Evolutionary conservation across 352 stramenopile species (phyloP).

Genomic region (Globisporangium mamillatum): DNA sequence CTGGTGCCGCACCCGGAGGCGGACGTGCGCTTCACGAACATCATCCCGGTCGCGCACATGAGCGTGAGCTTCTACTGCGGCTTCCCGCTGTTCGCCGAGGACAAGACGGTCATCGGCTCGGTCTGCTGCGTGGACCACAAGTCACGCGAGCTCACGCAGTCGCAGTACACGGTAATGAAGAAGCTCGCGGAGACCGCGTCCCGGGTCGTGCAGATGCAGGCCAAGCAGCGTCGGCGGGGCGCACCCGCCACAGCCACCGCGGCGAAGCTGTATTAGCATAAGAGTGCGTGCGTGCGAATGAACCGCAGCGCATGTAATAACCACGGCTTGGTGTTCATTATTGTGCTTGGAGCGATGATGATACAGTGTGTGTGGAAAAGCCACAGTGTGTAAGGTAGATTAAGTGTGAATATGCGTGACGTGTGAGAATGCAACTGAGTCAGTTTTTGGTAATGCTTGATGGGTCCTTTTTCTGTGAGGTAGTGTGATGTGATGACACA

Average conservation of each 20-base stretch:
- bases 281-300: too few relatives aligned
- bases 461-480: too few relatives aligned
- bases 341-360: too few relatives aligned
- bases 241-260: neutral
- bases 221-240: neutral
- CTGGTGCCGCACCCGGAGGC: constrained; percentile 53
- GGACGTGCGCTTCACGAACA: constrained; percentile 49
- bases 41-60: constrained; percentile 31
- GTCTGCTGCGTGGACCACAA: constrained; percentile 59
- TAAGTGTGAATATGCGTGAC: too few relatives aligned
- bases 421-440: too few relatives aligned
- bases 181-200: constrained; percentile 52
- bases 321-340: too few relatives aligned
- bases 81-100: constrained; percentile 51
- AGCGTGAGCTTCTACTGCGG: constrained; percentile 73
- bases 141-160: constrained; percentile 43
- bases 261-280: neutral
- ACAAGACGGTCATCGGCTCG: constrained; percentile 51
- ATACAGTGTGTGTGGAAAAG: too few relatives aligned
- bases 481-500: too few relatives aligned
- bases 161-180: constrained; percentile 55
- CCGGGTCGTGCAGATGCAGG: constrained; percentile 33
- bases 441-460: too few relatives aligned
- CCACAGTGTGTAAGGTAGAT: too few relatives aligned
- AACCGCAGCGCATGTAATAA: too few relatives aligned